These are phyloP conservation scores for Gracilaria caudata DNA, from an alignment of 23 red algal species.

Conservation along the genomic window DNA sequence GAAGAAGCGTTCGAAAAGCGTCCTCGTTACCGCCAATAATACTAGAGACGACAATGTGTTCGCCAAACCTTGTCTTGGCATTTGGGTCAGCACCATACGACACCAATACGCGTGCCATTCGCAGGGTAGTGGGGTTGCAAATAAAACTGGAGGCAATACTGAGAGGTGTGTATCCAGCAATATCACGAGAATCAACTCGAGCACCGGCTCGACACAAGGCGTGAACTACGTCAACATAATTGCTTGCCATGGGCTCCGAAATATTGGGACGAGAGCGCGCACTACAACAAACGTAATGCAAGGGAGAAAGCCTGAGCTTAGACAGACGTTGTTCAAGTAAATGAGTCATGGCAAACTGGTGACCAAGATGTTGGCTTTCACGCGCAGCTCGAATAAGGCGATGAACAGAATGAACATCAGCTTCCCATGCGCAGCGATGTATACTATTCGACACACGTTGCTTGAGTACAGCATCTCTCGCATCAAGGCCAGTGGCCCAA, in stretches of 20 bases:
- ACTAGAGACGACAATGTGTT: not conserved
- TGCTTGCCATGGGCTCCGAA: not conserved
- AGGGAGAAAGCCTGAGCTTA: conserved; percentile 17
- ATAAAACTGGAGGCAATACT: conserved; percentile 11
- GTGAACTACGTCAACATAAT: conserved; percentile 23
- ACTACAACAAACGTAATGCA: conserved; percentile 35
- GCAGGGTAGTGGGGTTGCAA: not conserved
- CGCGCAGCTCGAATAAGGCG: conserved; percentile 3
- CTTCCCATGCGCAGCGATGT: conserved; percentile 25
- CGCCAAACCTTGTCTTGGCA: conserved; percentile 21
- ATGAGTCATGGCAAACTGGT: not conserved
- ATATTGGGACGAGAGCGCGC: not conserved
- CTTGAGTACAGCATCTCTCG: not conserved
- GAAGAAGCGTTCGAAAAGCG: conserved; percentile 17
- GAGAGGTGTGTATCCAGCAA: conserved; percentile 22
- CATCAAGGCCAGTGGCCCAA: conserved; percentile 41
- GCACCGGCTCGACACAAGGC: conserved; percentile 30
- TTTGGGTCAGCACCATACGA: conserved; percentile 21
- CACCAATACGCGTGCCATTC: conserved; percentile 8
- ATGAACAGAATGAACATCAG: not conserved
- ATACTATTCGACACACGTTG: not conserved
- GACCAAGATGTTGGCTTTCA: not conserved
- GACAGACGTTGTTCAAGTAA: conserved; percentile 21
- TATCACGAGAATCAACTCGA: conserved; percentile 37
- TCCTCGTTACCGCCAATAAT: conserved; percentile 15